These are phyloP conservation scores for Jasminum sambac DNA, from an alignment of 257 asterid genomes.

Conservation along the genomic window DNA sequence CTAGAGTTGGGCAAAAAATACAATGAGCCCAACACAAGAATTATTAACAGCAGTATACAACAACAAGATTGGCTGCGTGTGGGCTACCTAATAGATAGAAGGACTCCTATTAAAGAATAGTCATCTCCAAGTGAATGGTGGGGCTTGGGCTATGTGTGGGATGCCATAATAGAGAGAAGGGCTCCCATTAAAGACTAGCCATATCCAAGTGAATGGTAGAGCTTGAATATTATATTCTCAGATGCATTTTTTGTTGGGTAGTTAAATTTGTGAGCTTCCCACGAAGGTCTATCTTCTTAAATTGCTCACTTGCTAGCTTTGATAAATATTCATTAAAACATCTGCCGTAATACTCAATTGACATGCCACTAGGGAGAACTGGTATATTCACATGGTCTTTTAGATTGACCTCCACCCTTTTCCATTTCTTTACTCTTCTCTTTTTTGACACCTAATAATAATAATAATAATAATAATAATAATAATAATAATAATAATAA, in stretches of 20 bases:
- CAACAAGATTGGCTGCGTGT: no score
- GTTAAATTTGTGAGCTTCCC: conserved; percentile 55
- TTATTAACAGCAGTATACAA: no score
- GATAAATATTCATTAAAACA: conserved; percentile 43
- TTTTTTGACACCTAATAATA: conserved; percentile 29
- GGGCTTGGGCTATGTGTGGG: no score
- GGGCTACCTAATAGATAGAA: conserved; percentile 32
- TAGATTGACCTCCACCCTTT: conserved; percentile 43
- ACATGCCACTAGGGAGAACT: conserved; percentile 29
- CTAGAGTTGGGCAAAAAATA: no score
- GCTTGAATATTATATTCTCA: conserved; percentile 39
- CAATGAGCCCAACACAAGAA: no score
- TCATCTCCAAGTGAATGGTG: conserved; percentile 59
- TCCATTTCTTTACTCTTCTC: conserved; percentile 45
- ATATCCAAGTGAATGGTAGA: no score
- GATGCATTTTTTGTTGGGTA: conserved; percentile 45
- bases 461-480: no score
- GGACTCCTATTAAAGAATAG: conserved; percentile 60
- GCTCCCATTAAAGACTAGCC: no score
- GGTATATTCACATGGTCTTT: conserved; percentile 39
- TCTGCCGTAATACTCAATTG: conserved; percentile 39
- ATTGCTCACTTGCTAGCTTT: conserved; percentile 29
- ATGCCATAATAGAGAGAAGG: no score
- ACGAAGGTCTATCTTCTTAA: conserved; percentile 34
- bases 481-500: no score